Base-by-base conservation (phyloP, 2,329 filamentous ascomycete genomes). In the Aspergillus sp. region DNA sequence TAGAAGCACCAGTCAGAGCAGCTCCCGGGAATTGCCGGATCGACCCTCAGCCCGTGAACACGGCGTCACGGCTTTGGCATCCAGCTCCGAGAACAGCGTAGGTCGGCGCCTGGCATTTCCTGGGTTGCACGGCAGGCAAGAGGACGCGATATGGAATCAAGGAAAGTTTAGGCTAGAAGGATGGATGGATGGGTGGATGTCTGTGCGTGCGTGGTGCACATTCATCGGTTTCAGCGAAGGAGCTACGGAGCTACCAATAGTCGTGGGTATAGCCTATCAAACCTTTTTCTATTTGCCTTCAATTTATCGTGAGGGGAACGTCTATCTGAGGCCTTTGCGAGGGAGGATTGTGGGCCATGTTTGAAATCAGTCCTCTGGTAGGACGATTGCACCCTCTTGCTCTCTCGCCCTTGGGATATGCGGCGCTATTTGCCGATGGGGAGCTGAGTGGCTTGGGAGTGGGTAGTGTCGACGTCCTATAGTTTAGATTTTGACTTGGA, bases 391-490 rank as follows among this genome's bases (percentile, higher is more conserved):
- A 8, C 50, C 26, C 9, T 30, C 8, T 30, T 9, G 7, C 1
- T 8, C 1, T 24, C 15, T 44, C 13, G 17, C 17, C 9, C 18
- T 26, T 32, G 3, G 20, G 26, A 4, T 9, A 22, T 39, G 50
- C 30, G 32, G 8, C 15, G 30, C 22, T 20, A 53, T 53, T 53
- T 39, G 30, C n/a, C 30, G 30, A 11, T 30, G 12, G 38, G 30
- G 41, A 7, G 9, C 6, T 34, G 50, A 18, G 50, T 53, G 50
- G 50, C 50, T 53, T 53, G 50, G 39, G 17, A 11, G 49, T 44
- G 49, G 49, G n/a, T 34, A 44, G 34, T 15, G 12, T 26, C 13
- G 24, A 53, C 26, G 50, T 22, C 50, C 50, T 53, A 53, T 53
- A 30, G 43, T 45, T 47, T 13, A 12, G 8, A 18, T 18, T 53